Evolutionary conservation across 2,329 filamentous ascomycete species (phyloP).

Genomic region (Magnaporthiopsis rhizophila): DNA sequence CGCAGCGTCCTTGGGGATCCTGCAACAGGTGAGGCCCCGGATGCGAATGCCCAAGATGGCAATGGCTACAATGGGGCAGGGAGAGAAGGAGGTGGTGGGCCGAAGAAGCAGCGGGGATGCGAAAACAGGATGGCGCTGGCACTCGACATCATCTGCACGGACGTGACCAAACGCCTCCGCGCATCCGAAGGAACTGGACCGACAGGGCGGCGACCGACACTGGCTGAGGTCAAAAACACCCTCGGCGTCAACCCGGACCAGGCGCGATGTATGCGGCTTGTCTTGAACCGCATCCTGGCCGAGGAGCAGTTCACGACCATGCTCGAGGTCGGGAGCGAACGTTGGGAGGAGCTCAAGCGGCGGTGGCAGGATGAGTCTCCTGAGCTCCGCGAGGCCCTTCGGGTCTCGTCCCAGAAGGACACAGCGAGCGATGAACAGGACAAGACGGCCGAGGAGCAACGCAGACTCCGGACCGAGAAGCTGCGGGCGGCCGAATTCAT

Average conservation of each 20-base stretch:
- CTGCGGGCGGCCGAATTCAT: slow-evolving; percentile 61
- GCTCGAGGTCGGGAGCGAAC: slow-evolving; percentile 60
- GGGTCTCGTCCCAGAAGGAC: slow-evolving; percentile 16
- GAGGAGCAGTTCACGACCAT: slow-evolving; percentile 64
- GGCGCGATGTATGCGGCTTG: slow-evolving; percentile 52
- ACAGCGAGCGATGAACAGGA: neutral
- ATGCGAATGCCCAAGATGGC: slow-evolving; percentile 22
- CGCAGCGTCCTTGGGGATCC: slow-evolving; percentile 53
- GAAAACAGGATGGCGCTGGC: slow-evolving; percentile 49
- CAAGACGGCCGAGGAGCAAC: slow-evolving; percentile 28
- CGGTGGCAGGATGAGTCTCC: slow-evolving; percentile 55
- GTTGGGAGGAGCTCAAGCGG: slow-evolving; percentile 63
- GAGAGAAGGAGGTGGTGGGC: neutral
- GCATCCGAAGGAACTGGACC: neutral
- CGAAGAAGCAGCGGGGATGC: slow-evolving; percentile 31
- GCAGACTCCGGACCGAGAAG: slow-evolving; percentile 46
- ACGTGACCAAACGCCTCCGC: slow-evolving; percentile 74
- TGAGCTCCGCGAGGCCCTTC: slow-evolving; percentile 46
- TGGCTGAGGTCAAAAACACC: slow-evolving; percentile 64
- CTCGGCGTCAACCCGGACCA: slow-evolving; percentile 36
- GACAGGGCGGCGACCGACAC: slow-evolving; percentile 53
- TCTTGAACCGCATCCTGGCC: slow-evolving; percentile 58
- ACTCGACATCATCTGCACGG: slow-evolving; percentile 70
- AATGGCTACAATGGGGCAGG: neutral
- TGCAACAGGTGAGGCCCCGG: slow-evolving; percentile 18